Percentiles rank a stretch among this genome's conserved stretches.
These are phyloP conservation scores for Pneumocystis wakefieldiae DNA, from an alignment of 1,139 yeast species.

Conservation along the genomic window DNA sequence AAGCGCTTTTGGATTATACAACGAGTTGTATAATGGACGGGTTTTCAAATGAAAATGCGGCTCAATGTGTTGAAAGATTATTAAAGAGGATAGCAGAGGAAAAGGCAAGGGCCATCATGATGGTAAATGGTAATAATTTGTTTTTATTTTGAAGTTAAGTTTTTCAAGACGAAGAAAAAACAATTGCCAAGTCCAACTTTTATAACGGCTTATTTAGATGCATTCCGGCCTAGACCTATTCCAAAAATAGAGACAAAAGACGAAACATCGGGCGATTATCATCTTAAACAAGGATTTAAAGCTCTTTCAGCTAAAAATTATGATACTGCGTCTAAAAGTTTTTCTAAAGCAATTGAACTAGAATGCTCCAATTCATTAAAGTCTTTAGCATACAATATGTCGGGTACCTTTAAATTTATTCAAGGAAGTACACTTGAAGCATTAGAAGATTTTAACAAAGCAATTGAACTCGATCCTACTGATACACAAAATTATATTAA, in stretches of 20 bases:
- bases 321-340: slow-evolving; percentile 53
- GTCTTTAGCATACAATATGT: slow-evolving; percentile 66
- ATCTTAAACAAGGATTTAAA: slow-evolving; percentile 52
- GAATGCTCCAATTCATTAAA: slow-evolving; percentile 14
- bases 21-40: slow-evolving; percentile 35
- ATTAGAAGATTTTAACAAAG: slow-evolving; percentile 43
- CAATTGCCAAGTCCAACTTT: slow-evolving; percentile 76
- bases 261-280: slow-evolving; percentile 42
- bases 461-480: slow-evolving; percentile 58
- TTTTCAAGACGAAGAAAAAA: slow-evolving; percentile 19
- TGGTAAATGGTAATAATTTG: slow-evolving; percentile 15
- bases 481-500: slow-evolving; percentile 60
- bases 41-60: slow-evolving; percentile 63
- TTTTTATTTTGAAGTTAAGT: not conserved
- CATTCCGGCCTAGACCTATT: slow-evolving; percentile 33
- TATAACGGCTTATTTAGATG: slow-evolving; percentile 72
- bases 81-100: slow-evolving; percentile 55
- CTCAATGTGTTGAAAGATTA: slow-evolving; percentile 74
- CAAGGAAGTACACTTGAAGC: slow-evolving; percentile 55
- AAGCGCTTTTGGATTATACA: slow-evolving; percentile 85
- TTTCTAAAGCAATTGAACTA: slow-evolving; percentile 48
- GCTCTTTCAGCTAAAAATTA: slow-evolving; percentile 53
- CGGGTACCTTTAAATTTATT: slow-evolving; percentile 71
- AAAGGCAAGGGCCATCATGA: slow-evolving; percentile 35
- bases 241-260: slow-evolving; percentile 33